Conservation (phyloP, 2,329 filamentous ascomycete species). For the Aspergillus puulaauensis region DNA sequence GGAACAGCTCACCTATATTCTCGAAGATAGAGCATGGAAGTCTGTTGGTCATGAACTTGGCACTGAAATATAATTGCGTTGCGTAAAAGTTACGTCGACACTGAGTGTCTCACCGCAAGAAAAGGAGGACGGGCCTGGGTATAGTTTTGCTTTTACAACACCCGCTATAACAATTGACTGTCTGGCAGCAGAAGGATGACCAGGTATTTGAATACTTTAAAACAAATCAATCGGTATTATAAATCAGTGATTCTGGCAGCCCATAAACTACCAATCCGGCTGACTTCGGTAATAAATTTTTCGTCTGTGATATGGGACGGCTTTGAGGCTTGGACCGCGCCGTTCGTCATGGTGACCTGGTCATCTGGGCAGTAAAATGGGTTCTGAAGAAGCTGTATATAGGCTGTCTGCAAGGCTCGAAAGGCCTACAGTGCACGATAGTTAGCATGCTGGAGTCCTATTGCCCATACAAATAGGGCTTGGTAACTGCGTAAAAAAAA, state of each 20-base stretch:
- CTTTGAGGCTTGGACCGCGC: conserved; percentile 41
- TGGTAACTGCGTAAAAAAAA: background rate
- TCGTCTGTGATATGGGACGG: conserved; percentile 74
- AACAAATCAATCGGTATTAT: conserved; percentile 53
- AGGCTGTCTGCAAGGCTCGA: conserved; percentile 86
- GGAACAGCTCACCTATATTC: background rate
- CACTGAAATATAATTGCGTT: background rate
- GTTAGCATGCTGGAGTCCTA: background rate
- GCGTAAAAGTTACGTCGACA: background rate
- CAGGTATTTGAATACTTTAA: background rate
- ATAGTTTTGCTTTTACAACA: background rate
- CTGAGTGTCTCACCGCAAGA: background rate
- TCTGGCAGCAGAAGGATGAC: background rate
- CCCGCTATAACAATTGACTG: background rate
- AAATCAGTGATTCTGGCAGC: conserved; percentile 67
- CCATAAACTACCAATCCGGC: conserved; percentile 83
- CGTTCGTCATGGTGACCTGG: conserved; percentile 61
- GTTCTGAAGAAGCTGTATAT: conserved; percentile 84
- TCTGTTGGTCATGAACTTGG: background rate
- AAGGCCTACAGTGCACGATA: conserved; percentile 61
- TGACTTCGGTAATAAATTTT: conserved; percentile 78
- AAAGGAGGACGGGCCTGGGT: background rate
- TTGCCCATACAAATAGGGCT: background rate
- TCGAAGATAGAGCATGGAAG: background rate
- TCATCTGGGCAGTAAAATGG: conserved; percentile 93